These are phyloP conservation scores for Trichophaea hybrida DNA, from an alignment of 2,329 filamentous ascomycete genomes.

Conservation along the genomic window DNA sequence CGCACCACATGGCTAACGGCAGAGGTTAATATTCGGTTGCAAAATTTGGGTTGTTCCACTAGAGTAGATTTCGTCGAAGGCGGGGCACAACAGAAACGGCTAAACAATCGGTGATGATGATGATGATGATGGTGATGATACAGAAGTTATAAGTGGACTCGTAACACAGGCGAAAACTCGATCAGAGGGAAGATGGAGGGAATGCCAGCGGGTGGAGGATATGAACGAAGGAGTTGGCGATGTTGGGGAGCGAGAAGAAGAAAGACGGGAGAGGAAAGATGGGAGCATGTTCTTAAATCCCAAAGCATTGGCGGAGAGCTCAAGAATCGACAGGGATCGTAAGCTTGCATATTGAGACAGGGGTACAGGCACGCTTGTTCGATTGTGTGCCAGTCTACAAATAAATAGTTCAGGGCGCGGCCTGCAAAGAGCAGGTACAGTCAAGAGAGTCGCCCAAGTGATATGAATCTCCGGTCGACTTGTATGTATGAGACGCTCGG, in stretches of 20 bases:
- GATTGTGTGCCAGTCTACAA: no score
- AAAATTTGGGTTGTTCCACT: slow-evolving; percentile 6
- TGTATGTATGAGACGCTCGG: no score
- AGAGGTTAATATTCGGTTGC: slow-evolving; percentile 3
- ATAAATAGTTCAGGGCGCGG: no score
- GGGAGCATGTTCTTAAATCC: slow-evolving; percentile 16
- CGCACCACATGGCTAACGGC: slow-evolving; percentile 26
- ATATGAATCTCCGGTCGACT: no score
- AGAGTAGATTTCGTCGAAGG: neutral
- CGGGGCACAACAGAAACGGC: neutral
- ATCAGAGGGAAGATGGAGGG: slow-evolving; percentile 14
- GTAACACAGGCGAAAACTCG: slow-evolving; percentile 5
- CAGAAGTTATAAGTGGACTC: neutral
- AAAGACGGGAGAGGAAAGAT: slow-evolving; percentile 18
- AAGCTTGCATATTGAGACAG: neutral
- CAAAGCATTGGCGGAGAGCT: slow-evolving; percentile 1
- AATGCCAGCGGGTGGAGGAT: neutral
- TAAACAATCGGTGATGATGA: slow-evolving; percentile 17
- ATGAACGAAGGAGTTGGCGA: slow-evolving; percentile 10
- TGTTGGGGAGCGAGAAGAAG: slow-evolving; percentile 22
- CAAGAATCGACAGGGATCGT: neutral
- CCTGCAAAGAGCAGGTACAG: no score
- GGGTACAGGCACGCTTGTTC: neutral
- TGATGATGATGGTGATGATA: neutral
- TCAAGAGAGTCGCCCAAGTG: no score